Evolutionary conservation across 2,329 filamentous ascomycete species (phyloP).

Genomic region (Madurella fahalii): DNA sequence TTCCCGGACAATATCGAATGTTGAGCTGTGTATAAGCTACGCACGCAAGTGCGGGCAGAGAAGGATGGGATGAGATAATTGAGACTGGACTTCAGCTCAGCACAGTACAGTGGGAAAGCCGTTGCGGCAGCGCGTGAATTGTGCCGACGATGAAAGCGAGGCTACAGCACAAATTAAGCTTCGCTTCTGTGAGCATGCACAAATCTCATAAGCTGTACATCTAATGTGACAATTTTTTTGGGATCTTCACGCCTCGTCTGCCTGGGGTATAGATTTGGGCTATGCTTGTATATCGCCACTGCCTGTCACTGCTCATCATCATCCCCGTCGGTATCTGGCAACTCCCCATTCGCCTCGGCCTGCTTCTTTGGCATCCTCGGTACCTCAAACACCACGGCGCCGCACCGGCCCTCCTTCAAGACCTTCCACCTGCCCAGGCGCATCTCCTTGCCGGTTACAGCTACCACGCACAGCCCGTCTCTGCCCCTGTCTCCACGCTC

Average conservation of each 20-base stretch:
- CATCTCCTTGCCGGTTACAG: constrained; percentile 83
- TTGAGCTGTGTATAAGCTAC: no score
- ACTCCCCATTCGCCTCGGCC: constrained; percentile 32
- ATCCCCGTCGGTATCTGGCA: constrained; percentile 17
- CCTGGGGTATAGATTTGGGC: neutral
- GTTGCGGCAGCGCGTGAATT: no score
- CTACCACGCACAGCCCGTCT: constrained; percentile 76
- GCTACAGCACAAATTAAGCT: neutral
- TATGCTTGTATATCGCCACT: constrained; percentile 2
- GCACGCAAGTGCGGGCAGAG: no score
- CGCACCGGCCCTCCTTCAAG: constrained; percentile 64
- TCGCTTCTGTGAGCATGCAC: neutral
- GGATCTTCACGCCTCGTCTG: neutral
- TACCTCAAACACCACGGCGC: constrained; percentile 84
- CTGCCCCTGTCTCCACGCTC: constrained; percentile 75
- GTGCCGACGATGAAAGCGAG: no score
- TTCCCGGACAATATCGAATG: no score
- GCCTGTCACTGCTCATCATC: constrained; percentile 12
- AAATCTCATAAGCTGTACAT: neutral
- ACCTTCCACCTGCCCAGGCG: constrained; percentile 79
- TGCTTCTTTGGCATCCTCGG: constrained; percentile 41
- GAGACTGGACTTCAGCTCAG: no score
- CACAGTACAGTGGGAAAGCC: no score
- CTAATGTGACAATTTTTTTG: neutral
- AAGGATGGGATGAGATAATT: no score